phyloP scores from a whole-genome alignment of 352 stramenopile genomes.

The Globisporangium cylindrosporum region DNA sequence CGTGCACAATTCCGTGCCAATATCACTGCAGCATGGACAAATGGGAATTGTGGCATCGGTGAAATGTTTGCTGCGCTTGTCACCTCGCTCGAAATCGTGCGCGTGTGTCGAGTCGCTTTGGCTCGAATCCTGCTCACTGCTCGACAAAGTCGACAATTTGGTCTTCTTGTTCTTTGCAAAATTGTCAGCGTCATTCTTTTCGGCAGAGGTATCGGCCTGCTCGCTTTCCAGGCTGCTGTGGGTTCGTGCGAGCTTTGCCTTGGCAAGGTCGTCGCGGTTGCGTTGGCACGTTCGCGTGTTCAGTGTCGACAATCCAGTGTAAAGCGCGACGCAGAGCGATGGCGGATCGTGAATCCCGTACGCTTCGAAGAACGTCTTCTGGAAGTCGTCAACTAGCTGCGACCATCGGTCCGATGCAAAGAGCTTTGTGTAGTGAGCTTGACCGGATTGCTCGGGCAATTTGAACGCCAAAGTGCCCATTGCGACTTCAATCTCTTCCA shows the following conservation, averaged over 20 bases:
- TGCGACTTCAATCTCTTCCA: constrained; percentile 59
- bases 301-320: constrained; percentile 66
- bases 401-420: constrained; percentile 65
- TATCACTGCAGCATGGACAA: constrained; percentile 73
- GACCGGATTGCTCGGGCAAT: constrained; percentile 52
- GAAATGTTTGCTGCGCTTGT: constrained; percentile 24
- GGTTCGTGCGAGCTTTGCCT: constrained; percentile 29
- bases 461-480: constrained; percentile 79
- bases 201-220: constrained; percentile 7
- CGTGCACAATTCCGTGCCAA: constrained; percentile 57
- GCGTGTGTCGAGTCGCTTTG: background rate
- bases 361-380: constrained; percentile 58
- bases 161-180: constrained; percentile 45
- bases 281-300: constrained; percentile 74
- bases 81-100: constrained; percentile 7
- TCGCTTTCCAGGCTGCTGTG: constrained; percentile 23
- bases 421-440: constrained; percentile 57
- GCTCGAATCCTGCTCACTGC: background rate
- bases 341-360: constrained; percentile 68
- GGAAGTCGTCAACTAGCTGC: constrained; percentile 53
- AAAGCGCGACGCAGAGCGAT: constrained; percentile 61
- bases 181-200: constrained; percentile 11
- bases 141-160: constrained; percentile 24
- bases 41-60: constrained; percentile 35
- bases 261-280: constrained; percentile 36